Percentiles rank a stretch among this genome's conserved stretches.
Conservation (phyloP, 345 rosid genomes). For the Cardamine resedifolia region DNA sequence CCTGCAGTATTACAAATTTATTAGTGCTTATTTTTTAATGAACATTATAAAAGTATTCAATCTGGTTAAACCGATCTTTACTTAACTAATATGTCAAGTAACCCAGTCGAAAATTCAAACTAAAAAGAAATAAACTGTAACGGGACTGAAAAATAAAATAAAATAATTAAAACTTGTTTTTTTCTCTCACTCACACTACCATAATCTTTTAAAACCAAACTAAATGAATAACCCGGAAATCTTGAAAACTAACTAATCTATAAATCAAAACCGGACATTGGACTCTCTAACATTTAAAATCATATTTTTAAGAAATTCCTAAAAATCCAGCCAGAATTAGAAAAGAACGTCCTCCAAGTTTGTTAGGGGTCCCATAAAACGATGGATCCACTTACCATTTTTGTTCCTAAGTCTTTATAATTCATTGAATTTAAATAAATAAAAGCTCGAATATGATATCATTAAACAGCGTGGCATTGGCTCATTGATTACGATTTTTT, state of each 20-base stretch:
- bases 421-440: not conserved
- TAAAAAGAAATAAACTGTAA: not conserved
- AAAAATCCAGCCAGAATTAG: not conserved
- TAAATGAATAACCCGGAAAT: not conserved
- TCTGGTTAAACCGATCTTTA: not conserved
- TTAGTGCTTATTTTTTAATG: not conserved
- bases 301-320: no score
- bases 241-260: no score
- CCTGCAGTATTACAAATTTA: constrained; percentile 41
- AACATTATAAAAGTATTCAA: not conserved
- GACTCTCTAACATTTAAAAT: not conserved
- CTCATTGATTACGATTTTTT: constrained; percentile 28
- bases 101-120: not conserved
- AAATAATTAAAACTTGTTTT: not conserved
- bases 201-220: not conserved
- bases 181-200: not conserved
- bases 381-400: constrained; percentile 28
- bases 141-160: not conserved
- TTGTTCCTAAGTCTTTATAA: constrained; percentile 12
- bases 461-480: constrained; percentile 32
- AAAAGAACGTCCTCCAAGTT: constrained; percentile 18
- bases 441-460: not conserved
- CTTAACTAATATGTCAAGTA: not conserved
- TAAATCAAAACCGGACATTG: not conserved
- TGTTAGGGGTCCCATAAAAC: constrained; percentile 19